These are phyloP conservation scores for Cordyceps farinosa DNA, from an alignment of 2,329 filamentous ascomycete species.

Conservation along the genomic window DNA sequence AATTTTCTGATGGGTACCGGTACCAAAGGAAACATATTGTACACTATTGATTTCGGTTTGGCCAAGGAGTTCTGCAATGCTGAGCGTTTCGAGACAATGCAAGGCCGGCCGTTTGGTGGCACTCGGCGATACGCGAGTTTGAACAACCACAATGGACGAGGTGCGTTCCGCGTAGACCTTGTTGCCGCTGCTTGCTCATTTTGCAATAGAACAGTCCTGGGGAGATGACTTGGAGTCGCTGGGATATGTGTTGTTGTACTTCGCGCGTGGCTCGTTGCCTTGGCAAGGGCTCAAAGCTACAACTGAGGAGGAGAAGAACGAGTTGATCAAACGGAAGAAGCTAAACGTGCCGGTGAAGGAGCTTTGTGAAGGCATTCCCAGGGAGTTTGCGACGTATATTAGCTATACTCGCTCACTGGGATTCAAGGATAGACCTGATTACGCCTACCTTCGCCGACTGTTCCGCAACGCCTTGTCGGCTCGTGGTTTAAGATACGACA, in stretches of 20 bases:
- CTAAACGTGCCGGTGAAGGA: constrained; percentile 61
- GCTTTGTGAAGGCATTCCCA: constrained; percentile 70
- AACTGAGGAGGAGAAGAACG: constrained; percentile 66
- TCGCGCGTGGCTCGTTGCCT: constrained; percentile 68
- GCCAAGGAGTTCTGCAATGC: constrained; percentile 16
- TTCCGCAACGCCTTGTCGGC: constrained; percentile 70
- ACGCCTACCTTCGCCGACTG: constrained; percentile 71
- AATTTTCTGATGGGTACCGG: constrained; percentile 25
- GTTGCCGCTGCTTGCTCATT: no score
- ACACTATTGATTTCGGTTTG: constrained; percentile 24
- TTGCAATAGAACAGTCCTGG: constrained; percentile 66
- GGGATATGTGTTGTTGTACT: constrained; percentile 73
- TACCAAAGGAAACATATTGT: constrained; percentile 21
- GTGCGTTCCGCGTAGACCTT: constrained; percentile 15
- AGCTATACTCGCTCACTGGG: constrained; percentile 71
- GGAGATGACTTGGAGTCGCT: constrained; percentile 74
- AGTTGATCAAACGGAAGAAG: constrained; percentile 23
- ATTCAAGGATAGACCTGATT: constrained; percentile 74
- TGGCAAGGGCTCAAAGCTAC: constrained; percentile 71
- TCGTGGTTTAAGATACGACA: constrained; percentile 72
- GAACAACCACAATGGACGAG: constrained; percentile 21
- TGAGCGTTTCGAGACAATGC: background rate
- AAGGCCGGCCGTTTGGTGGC: constrained; percentile 16
- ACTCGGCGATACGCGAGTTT: constrained; percentile 23
- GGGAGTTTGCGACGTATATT: constrained; percentile 72